Base-by-base conservation (phyloP, 306 rosid species). In the Sicyos edulis region DNA sequence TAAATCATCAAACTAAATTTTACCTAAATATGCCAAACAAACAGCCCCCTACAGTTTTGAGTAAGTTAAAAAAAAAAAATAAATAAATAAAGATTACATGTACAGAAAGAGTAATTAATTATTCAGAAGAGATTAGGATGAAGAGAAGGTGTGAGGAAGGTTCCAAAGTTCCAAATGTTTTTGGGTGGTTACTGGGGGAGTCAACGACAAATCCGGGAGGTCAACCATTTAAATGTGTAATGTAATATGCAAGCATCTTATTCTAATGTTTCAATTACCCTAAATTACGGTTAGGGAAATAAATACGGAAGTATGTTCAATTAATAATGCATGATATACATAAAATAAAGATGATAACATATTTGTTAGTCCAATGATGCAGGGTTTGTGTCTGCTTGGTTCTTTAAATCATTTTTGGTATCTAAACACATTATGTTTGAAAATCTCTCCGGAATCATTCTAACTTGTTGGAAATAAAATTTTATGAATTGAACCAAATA, bases 121-220 rank as follows among this genome's bases (percentile, higher is more conserved):
- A n/a, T n/a, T n/a, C n/a, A n/a, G n/a, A n/a, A n/a, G 29, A 55
- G 19, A 17, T 19, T 8, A 15, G 56, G 56, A 52, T 1, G 19
- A 53, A 40, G 19, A 0, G 68, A 16, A 61, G 68, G 49, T 29
- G 68, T n/a, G 22, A 61, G 49, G 68, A 61, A 8, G 49, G 7
- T 60, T 60, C 21, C 11, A 8, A 59, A 59, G 7, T 60, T 60
- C 21, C 44, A 14, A 58, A 26, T 29, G 19, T 59, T 58, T 26
- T 26, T 7, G 12, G 66, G 67, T 60, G 47, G 12, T 60, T 60
- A 60, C 67, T 60, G 21, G 67, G 47, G 47, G 47, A 60, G 67
- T 60, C 67, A 60, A 60, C 45, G 13, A 34, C 13, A 62, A 34
- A 32, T 34, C 49, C 50, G 22, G 68, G 15, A 32, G 68, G 68